These are phyloP conservation scores for Curvularia sp. DNA, from an alignment of 2,329 filamentous ascomycete genomes.

Conservation along the genomic window DNA sequence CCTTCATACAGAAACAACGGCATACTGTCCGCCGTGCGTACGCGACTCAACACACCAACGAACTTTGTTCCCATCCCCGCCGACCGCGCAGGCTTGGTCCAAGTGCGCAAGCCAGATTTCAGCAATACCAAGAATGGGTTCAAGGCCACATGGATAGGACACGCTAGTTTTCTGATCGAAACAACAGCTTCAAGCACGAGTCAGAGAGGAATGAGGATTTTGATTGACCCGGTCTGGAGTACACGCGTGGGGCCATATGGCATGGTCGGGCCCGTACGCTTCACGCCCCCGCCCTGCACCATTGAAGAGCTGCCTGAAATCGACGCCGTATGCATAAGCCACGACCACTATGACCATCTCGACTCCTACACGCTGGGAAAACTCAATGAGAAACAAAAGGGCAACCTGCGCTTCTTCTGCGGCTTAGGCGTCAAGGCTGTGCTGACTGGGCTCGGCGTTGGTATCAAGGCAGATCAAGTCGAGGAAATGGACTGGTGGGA, in stretches of 20 bases:
- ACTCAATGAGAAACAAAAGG: slow-evolving; percentile 50
- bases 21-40: slow-evolving; percentile 41
- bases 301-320: slow-evolving; percentile 60
- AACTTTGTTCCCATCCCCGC: slow-evolving; percentile 58
- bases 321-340: slow-evolving; percentile 61
- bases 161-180: slow-evolving; percentile 60
- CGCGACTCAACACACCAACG: slow-evolving; percentile 50
- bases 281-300: slow-evolving; percentile 60
- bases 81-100: slow-evolving; percentile 52
- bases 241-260: slow-evolving; percentile 58
- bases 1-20: slow-evolving; percentile 50
- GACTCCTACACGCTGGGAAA: slow-evolving; percentile 56
- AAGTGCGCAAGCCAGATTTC: slow-evolving; percentile 54
- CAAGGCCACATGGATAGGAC: slow-evolving; percentile 61
- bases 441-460: slow-evolving; percentile 47
- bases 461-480: slow-evolving; percentile 51
- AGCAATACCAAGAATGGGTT: slow-evolving; percentile 34
- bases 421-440: slow-evolving; percentile 52
- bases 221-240: slow-evolving; percentile 64
- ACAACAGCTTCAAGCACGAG: slow-evolving; percentile 42
- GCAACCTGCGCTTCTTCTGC: slow-evolving; percentile 54
- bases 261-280: slow-evolving; percentile 60
- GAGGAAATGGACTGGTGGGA: slow-evolving; percentile 62
- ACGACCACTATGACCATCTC: slow-evolving; percentile 66
- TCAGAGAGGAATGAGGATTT: slow-evolving; percentile 53